Evolutionary conservation across 371 early-diverging fungal species (phyloP).

Genomic region (Mortierella sp.): DNA sequence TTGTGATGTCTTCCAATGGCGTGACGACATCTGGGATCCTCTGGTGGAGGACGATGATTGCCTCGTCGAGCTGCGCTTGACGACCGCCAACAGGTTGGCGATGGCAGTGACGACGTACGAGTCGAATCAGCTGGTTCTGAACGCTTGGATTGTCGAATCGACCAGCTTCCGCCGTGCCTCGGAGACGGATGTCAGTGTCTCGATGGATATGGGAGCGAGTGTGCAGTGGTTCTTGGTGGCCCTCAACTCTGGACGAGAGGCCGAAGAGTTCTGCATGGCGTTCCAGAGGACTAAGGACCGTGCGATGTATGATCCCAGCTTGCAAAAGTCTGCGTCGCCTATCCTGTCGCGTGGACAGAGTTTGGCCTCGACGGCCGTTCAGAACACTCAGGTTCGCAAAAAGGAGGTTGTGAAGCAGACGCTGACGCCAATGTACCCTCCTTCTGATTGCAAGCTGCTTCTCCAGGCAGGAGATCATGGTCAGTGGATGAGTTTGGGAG

Average conservation of each 20-base stretch:
- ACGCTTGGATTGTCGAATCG: slow-evolving; percentile 58
- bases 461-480: slow-evolving; percentile 57
- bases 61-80: slow-evolving; percentile 48
- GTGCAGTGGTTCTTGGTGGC: slow-evolving; percentile 57
- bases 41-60: slow-evolving; percentile 54
- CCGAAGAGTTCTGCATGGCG: slow-evolving; percentile 51
- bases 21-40: slow-evolving; percentile 56
- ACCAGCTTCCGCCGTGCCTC: slow-evolving; percentile 54
- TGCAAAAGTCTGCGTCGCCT: slow-evolving; percentile 41
- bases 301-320: slow-evolving; percentile 55
- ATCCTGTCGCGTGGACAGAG: slow-evolving; percentile 50
- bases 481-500: slow-evolving; percentile 53
- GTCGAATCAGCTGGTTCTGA: slow-evolving; percentile 53
- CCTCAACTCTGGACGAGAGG: slow-evolving; percentile 41
- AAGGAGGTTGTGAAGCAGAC: slow-evolving; percentile 42
- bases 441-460: slow-evolving; percentile 54
- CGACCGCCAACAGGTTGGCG: slow-evolving; percentile 51
- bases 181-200: slow-evolving; percentile 51
- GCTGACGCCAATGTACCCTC: slow-evolving; percentile 44
- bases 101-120: slow-evolving; percentile 52
- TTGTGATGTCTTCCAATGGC: slow-evolving; percentile 58
- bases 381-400: slow-evolving; percentile 19
- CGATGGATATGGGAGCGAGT: slow-evolving; percentile 57
- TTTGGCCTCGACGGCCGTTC: slow-evolving; percentile 41
- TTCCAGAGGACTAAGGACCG: slow-evolving; percentile 57